Base-by-base conservation (phyloP, 345 rosid genomes). In the Brassica rapa region DNA sequence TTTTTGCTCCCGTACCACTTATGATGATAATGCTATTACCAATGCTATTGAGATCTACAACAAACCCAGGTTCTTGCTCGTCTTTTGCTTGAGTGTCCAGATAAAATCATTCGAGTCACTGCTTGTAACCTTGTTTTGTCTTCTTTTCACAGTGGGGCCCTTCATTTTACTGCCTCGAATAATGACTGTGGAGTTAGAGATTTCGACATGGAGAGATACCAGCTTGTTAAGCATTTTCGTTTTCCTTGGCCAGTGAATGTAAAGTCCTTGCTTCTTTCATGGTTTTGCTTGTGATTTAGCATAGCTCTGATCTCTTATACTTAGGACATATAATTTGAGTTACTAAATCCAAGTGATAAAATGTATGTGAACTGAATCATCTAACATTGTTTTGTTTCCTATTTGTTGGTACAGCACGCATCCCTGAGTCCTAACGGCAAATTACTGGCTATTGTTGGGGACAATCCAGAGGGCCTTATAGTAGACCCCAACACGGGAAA, bases 1-100 rank as follows among this genome's bases (percentile, higher is more conserved):
- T 85, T 95, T 87, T 85, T 93, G 99, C 85, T 87, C 88, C 68
- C 86, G 97, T 83, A 87, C 94, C 29, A 93, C 99, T 71, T 86
- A 89, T 78, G 98, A 95, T 82, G 99, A 95, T 65, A 91, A 95
- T 83, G 99, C 98, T 29, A 93, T 95, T 66, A 91, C 98, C 67
- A 95, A 93, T 79, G 99, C 99, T 12, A 85, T 95, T 73, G 98
- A 95, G 84, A 93, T 95, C 66, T 95, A 93, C 81, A 85, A 59
- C 66, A 84, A 81, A 65, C 86, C 89, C 68, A 90, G 90, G 94
- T 90, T 80, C 55, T 64, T 78, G 62, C 70, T 78, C 55, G 77
- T 76, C 59, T 74, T 68, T 63, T 63, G 57, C 55, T 63, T 1
- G 2, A 35, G 16, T 19, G 64, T 35, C 33, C 37, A 68, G n/a